Percentiles rank a stretch among this genome's conserved stretches.
Evolutionary conservation across 2,329 filamentous ascomycete species (phyloP).

Genomic region (Phaeophleospora eucalypticola): DNA sequence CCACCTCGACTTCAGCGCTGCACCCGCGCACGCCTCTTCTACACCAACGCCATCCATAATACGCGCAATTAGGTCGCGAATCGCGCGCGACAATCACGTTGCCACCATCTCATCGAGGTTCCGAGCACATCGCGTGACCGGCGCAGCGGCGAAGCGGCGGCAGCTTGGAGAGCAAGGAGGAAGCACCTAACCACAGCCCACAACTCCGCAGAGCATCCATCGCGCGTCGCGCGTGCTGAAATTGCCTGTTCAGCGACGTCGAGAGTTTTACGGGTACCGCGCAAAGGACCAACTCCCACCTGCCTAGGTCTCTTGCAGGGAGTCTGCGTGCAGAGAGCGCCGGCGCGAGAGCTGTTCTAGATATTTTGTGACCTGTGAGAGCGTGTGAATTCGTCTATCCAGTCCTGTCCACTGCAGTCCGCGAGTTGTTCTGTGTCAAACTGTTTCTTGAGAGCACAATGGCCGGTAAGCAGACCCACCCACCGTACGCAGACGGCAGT

Average conservation of each 20-base stretch:
- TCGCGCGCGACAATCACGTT: not conserved
- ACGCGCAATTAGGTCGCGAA: slow-evolving; percentile 3
- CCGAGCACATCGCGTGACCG: slow-evolving; percentile 10
- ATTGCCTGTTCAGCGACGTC: not conserved
- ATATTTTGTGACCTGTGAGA: slow-evolving; percentile 23
- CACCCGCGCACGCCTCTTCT: not conserved
- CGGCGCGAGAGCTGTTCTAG: no score
- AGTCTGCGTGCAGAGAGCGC: no score
- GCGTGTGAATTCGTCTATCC: slow-evolving; percentile 16
- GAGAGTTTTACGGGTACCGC: no score
- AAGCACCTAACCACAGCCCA: not conserved
- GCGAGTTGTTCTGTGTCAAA: slow-evolving; percentile 1
- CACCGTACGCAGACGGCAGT: slow-evolving; percentile 2
- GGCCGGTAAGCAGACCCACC: slow-evolving; percentile 21
- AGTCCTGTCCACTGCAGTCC: slow-evolving; percentile 5
- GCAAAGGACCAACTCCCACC: no score
- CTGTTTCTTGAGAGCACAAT: slow-evolving; percentile 6
- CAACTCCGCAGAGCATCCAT: not conserved
- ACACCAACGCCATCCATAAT: not conserved
- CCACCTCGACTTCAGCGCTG: not conserved
- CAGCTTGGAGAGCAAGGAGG: not conserved
- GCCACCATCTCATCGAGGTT: slow-evolving; percentile 1
- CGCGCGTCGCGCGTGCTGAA: not conserved
- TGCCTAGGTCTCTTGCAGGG: no score
- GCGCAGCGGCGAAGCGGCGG: slow-evolving; percentile 6